These are phyloP conservation scores for Podaxis carcinomalis DNA, from an alignment of 768 basidiomycete genomes.

Conservation along the genomic window DNA sequence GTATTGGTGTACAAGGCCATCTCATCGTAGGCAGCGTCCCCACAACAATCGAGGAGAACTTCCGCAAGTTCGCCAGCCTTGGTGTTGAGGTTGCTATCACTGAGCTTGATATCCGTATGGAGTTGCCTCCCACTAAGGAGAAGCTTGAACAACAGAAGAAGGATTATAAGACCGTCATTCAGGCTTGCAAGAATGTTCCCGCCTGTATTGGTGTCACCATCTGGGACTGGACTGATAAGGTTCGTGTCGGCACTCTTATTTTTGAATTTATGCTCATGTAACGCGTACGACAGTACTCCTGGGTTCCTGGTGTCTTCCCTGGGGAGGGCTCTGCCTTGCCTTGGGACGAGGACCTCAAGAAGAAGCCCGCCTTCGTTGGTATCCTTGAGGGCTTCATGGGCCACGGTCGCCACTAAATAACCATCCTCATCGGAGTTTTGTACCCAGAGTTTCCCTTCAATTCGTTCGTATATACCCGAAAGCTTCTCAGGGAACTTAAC, in stretches of 20 bases:
- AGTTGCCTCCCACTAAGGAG: slow-evolving; percentile 43
- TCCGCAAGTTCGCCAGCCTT: slow-evolving; percentile 49
- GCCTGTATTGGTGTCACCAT: slow-evolving; percentile 38
- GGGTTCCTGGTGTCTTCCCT: slow-evolving; percentile 32
- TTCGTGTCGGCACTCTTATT: slow-evolving; percentile 7
- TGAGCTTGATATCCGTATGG: slow-evolving; percentile 59
- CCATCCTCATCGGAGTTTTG: neutral
- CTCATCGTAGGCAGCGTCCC: slow-evolving; percentile 54
- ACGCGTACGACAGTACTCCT: slow-evolving; percentile 28
- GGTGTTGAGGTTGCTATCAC: slow-evolving; percentile 63
- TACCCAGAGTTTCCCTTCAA: neutral
- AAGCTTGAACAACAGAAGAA: slow-evolving; percentile 46
- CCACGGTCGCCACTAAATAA: neutral
- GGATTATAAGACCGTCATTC: slow-evolving; percentile 51
- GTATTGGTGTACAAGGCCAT: slow-evolving; percentile 54
- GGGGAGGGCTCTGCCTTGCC: slow-evolving; percentile 34
- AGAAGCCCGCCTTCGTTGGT: neutral
- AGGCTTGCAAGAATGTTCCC: slow-evolving; percentile 41
- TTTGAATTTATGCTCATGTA: neutral
- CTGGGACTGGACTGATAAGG: slow-evolving; percentile 41
- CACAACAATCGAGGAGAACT: slow-evolving; percentile 38
- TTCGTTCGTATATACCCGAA: neutral
- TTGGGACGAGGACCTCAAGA: slow-evolving; percentile 24
- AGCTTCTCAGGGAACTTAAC: neutral
- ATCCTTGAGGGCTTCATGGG: neutral